Percentiles rank a stretch among this genome's conserved stretches.
phyloP scores from a whole-genome alignment of 2,329 filamentous ascomycete genomes.

The Aspergillus glaucus region DNA sequence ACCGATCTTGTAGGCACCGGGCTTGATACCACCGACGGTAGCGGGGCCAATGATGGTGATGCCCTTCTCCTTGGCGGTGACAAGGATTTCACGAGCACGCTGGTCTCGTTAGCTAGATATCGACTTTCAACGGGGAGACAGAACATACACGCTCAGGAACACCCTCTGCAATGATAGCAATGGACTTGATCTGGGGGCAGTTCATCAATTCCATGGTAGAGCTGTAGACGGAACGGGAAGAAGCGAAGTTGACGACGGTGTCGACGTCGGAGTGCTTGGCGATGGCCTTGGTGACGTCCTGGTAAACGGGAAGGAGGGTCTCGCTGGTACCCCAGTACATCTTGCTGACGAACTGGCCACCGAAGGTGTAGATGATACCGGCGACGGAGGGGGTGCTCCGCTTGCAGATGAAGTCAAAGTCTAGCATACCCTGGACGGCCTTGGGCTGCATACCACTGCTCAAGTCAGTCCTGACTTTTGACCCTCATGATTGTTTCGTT shows the following conservation, averaged over 20 bases:
- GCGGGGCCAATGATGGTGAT: conserved; percentile 98
- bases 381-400: conserved; percentile 91
- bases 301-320: conserved; percentile 96
- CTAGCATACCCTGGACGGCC: conserved; percentile 87
- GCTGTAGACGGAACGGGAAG: conserved; percentile 95
- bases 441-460: conserved; percentile 87
- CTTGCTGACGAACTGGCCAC: conserved; percentile 99
- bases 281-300: conserved; percentile 85
- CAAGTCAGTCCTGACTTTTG: neutral
- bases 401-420: conserved; percentile 99
- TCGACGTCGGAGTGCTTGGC: conserved; percentile 96
- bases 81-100: conserved; percentile 96
- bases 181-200: conserved; percentile 92
- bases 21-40: conserved; percentile 98
- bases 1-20: conserved; percentile 98
- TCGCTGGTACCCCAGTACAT: conserved; percentile 99
- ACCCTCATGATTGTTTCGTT: neutral
- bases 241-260: conserved; percentile 98
- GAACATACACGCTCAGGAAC: conserved; percentile 81
- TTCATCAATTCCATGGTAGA: conserved; percentile 99
- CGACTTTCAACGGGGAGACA: neutral
- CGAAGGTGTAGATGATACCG: conserved; percentile 99
- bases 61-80: conserved; percentile 96
- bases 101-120: conserved; percentile 30
- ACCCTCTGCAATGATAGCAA: conserved; percentile 99